phyloP scores from a whole-genome alignment of 768 basidiomycete genomes.

The Kwoniella europaea region DNA sequence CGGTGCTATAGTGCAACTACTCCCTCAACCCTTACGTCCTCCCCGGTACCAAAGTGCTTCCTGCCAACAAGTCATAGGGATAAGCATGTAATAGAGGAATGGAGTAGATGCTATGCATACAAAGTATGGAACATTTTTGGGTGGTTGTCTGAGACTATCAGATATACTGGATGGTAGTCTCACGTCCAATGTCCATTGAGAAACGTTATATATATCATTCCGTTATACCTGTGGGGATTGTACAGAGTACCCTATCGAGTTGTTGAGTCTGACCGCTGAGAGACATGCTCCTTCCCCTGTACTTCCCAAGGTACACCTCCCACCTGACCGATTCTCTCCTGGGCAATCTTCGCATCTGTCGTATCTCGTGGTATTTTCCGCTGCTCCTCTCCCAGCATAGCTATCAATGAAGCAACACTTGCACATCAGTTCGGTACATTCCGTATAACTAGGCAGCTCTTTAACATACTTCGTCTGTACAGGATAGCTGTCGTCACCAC shows the following conservation, averaged over 20 bases:
- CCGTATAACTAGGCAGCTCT: not conserved
- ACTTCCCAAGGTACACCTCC: constrained; percentile 46
- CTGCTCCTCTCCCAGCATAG: constrained; percentile 43
- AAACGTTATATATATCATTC: too few relatives aligned
- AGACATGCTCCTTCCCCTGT: constrained; percentile 15
- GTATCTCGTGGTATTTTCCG: constrained; percentile 30
- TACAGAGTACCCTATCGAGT: not conserved
- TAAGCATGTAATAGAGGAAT: not conserved
- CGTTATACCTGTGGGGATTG: not conserved
- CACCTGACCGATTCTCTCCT: constrained; percentile 38
- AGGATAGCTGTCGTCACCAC: constrained; percentile 47
- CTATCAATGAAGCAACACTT: constrained; percentile 3
- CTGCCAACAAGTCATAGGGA: constrained; percentile 25
- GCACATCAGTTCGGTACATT: too few relatives aligned
- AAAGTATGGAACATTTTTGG: not conserved
- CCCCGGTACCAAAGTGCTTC: constrained; percentile 57
- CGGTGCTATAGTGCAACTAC: constrained; percentile 56
- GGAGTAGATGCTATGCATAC: constrained; percentile 7
- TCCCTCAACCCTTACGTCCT: constrained; percentile 60
- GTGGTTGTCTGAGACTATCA: too few relatives aligned
- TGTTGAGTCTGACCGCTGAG: not conserved
- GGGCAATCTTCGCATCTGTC: constrained; percentile 17
- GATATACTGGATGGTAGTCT: too few relatives aligned
- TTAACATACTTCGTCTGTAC: constrained; percentile 38
- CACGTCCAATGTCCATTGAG: too few relatives aligned